Base-by-base conservation (phyloP, 2,329 filamentous ascomycete genomes). In the Ceratocystis harringtonii region DNA sequence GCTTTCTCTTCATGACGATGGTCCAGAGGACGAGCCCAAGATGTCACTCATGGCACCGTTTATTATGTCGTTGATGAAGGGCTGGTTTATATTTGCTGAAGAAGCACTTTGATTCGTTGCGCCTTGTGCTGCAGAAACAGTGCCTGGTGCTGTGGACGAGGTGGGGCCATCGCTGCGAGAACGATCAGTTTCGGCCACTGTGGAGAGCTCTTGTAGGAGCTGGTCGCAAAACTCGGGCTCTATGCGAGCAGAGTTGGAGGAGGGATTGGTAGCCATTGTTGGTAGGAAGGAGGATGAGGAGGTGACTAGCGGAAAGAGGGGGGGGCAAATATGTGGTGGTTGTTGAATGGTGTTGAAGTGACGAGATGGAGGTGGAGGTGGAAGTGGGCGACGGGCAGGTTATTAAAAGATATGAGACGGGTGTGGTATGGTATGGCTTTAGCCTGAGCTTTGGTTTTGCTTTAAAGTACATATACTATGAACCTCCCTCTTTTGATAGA, bases 151-250 rank as follows among this genome's bases (percentile, higher is more conserved):
- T 58, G 52, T 58, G 12, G 32, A 52, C 45, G 62, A 55, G 45
- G 45, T 52, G 25, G 63, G 41, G 52, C 55, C 28, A 19, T 52
- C 50, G 41, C 58, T 41, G 48, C 63, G 58, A 25, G 48, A 30
- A 19, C 63, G 63, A 19, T 65, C 63, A 25, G 32, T 63, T n/a
- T 67, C 66, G 7, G 66, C 19, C 30, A 65, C 52, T 17, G 61
- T 63, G 25, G 62, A 67, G 50, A 67, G 63, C 44, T 67, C 66
- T 50, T 67, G 60, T 10, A 67, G 66, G 22, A 67, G 63, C 48
- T 67, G 62, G 58, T 65, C 63, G 19, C 66, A 67, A 41, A 48
- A 62, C 60, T 67, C 60, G 32, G 66, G 66, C 17, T 65, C 63
- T 50, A 67, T 67, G 44, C 44, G 65, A 52, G 43, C 36, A 45